Conservation (phyloP, 306 rosid genomes). For the Pterocarpus santalinus region DNA sequence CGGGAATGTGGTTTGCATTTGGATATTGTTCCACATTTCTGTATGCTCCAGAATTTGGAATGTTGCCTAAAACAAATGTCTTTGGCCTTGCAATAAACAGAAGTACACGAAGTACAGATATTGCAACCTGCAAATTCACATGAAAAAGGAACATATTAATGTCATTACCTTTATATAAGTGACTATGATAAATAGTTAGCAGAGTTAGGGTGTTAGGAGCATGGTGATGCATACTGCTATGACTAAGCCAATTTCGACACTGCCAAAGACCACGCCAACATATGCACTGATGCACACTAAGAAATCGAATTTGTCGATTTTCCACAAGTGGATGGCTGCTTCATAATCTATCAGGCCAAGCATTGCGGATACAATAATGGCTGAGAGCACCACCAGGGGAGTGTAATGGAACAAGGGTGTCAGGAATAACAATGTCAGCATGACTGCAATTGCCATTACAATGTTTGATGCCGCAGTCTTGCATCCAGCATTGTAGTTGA, state of each 20-base stretch:
- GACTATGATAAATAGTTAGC: neutral
- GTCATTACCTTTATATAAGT: neutral
- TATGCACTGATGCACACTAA: constrained; percentile 80
- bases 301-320: constrained; percentile 92
- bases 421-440: constrained; percentile 84
- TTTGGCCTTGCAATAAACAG: constrained; percentile 78
- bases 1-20: constrained; percentile 70
- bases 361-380: constrained; percentile 92
- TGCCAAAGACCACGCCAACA: constrained; percentile 83
- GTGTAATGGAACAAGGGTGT: constrained; percentile 95
- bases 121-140: constrained; percentile 64
- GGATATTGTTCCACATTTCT: constrained; percentile 87
- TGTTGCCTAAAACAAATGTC: constrained; percentile 72
- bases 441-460: constrained; percentile 87
- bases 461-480: constrained; percentile 91
- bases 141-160: constrained; percentile 10
- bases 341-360: constrained; percentile 86
- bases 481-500: constrained; percentile 96
- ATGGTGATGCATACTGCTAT: constrained; percentile 66
- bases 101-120: constrained; percentile 75
- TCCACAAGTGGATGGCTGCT: constrained; percentile 87
- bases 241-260: constrained; percentile 83
- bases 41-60: constrained; percentile 69
- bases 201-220: neutral
- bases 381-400: constrained; percentile 82